Evolutionary conservation across 441 rosid genomes (phyloP).

Genomic region (Pelargonium myrrhifolium): DNA sequence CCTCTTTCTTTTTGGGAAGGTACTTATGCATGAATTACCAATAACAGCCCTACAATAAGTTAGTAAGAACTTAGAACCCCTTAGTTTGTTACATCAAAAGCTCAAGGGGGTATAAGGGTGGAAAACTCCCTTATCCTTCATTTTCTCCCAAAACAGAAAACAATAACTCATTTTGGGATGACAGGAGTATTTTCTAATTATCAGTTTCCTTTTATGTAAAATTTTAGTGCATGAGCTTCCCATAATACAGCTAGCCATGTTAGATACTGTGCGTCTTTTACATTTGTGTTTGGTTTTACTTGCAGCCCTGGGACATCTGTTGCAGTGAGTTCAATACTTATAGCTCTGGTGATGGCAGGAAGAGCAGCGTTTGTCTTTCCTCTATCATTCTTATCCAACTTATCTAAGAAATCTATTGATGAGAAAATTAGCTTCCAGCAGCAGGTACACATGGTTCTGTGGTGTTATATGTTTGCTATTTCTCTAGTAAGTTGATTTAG

Average conservation of each 20-base stretch:
- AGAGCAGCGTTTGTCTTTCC: slow-evolving; percentile 96
- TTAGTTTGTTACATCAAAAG: too few relatives aligned
- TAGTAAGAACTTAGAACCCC: too few relatives aligned
- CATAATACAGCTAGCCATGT: background rate
- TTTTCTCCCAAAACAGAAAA: too few relatives aligned
- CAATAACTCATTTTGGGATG: too few relatives aligned
- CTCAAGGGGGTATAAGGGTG: too few relatives aligned
- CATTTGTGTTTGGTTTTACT: slow-evolving; percentile 17
- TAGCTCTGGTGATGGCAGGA: slow-evolving; percentile 64
- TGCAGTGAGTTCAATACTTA: slow-evolving; percentile 63
- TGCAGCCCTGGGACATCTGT: slow-evolving; percentile 77
- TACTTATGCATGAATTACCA: too few relatives aligned
- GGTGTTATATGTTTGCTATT: slow-evolving; percentile 1
- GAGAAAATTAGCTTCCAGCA: slow-evolving; percentile 63
- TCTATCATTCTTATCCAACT: slow-evolving; percentile 70
- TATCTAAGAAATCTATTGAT: slow-evolving; percentile 46
- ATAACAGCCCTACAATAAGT: too few relatives aligned
- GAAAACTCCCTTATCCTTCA: too few relatives aligned
- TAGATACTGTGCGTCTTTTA: background rate
- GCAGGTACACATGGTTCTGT: slow-evolving; percentile 39
- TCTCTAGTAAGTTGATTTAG: slow-evolving; percentile 1
- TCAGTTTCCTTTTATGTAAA: background rate
- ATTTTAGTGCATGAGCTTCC: background rate
- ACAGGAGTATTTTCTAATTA: background rate
- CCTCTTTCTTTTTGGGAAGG: too few relatives aligned